Conservation (phyloP, 2,329 filamentous ascomycete genomes). For the Beauveria rudraprayagi region DNA sequence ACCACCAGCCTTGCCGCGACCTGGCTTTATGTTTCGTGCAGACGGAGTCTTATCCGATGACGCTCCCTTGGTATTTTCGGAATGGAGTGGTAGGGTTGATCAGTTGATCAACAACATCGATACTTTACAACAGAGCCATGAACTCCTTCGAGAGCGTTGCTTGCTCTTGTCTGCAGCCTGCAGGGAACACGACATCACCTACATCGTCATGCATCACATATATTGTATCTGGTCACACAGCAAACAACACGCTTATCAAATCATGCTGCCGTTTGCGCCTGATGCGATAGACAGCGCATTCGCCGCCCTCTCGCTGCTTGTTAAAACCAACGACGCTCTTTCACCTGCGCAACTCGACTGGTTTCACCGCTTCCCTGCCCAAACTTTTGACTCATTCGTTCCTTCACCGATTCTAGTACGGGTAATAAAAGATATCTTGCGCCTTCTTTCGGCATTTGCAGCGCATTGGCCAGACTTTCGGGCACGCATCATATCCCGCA, state of each 20-base stretch:
- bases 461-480: slow-evolving; percentile 17
- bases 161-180: slow-evolving; percentile 52
- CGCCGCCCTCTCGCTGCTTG: slow-evolving; percentile 24
- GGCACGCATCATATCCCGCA: slow-evolving; percentile 12
- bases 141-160: slow-evolving; percentile 32
- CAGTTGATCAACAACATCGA: background rate
- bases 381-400: slow-evolving; percentile 19
- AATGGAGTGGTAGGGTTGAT: background rate
- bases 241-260: slow-evolving; percentile 24
- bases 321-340: slow-evolving; percentile 31
- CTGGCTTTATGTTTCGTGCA: background rate
- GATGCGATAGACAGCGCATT: slow-evolving; percentile 26
- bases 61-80: background rate
- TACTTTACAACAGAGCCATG: background rate
- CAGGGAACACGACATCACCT: slow-evolving; percentile 48
- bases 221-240: slow-evolving; percentile 49
- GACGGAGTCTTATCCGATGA: background rate
- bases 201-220: slow-evolving; percentile 56
- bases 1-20: background rate
- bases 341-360: slow-evolving; percentile 21
- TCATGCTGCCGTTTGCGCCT: slow-evolving; percentile 6
- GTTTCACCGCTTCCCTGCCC: slow-evolving; percentile 29
- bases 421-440: slow-evolving; percentile 10
- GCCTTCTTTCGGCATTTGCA: slow-evolving; percentile 19
- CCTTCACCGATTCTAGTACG: background rate